phyloP scores from a whole-genome alignment of 768 basidiomycete genomes.

The Daedaleopsis nitida region DNA sequence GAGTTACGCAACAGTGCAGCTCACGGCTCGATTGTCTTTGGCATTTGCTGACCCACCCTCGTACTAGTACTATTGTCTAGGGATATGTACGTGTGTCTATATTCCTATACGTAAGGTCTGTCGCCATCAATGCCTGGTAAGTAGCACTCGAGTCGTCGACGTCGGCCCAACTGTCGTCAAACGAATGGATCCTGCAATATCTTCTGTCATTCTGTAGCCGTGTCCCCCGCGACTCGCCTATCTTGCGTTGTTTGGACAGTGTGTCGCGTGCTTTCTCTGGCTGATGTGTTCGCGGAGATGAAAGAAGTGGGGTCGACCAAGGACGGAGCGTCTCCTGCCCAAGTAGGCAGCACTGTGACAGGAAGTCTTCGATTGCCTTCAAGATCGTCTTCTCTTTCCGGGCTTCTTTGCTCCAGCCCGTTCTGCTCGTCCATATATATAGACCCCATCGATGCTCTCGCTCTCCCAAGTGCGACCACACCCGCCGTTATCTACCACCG shows the following conservation, averaged over 20 bases:
- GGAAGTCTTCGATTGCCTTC: background rate
- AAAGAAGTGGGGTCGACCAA: background rate
- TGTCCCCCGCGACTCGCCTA: no score
- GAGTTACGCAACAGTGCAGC: no score
- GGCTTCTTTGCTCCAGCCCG: background rate
- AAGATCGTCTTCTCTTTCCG: background rate
- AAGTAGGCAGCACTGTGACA: background rate
- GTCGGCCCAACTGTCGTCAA: no score
- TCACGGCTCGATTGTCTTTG: no score
- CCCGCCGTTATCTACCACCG: constrained; percentile 9
- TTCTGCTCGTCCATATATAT: background rate
- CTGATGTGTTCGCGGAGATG: background rate
- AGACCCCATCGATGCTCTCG: constrained; percentile 20
- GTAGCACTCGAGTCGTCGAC: background rate
- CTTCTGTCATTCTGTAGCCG: no score
- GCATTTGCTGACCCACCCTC: no score
- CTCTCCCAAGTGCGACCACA: constrained; percentile 18
- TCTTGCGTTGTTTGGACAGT: background rate
- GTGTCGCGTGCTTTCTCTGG: background rate
- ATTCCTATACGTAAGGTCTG: background rate
- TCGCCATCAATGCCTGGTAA: background rate
- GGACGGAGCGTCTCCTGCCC: background rate
- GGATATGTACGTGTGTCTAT: no score
- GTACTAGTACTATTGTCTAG: background rate
- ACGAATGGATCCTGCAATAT: no score